Evolutionary conservation across 2,329 filamentous ascomycete species (phyloP).

Genomic region (Ophiocordyceps camponoti-rufipedis): DNA sequence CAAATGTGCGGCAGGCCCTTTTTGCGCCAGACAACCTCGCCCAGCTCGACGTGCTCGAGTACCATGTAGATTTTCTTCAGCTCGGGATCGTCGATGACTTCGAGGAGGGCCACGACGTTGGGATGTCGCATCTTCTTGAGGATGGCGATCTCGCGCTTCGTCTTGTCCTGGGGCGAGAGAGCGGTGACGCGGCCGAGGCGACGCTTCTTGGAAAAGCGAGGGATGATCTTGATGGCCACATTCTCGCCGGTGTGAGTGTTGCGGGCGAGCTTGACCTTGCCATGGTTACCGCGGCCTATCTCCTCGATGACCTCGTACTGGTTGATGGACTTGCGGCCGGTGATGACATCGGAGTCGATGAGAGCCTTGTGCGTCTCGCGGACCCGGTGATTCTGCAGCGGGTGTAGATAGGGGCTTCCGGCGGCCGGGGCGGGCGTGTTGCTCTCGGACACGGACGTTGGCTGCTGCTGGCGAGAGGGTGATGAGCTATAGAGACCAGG

Average conservation of each 20-base stretch:
- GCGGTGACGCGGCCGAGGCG: constrained; percentile 70
- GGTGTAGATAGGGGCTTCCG: constrained; percentile 48
- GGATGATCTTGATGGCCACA: constrained; percentile 97
- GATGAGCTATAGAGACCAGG: constrained; percentile 42
- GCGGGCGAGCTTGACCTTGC: constrained; percentile 89
- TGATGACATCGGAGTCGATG: constrained; percentile 74
- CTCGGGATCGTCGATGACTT: constrained; percentile 94
- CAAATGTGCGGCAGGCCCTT: constrained; percentile 74
- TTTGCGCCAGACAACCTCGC: constrained; percentile 87
- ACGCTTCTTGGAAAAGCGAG: constrained; percentile 82
- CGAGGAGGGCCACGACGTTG: constrained; percentile 88
- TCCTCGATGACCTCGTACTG: constrained; percentile 96
- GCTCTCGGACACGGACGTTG: constrained; percentile 30
- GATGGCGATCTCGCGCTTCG: constrained; percentile 92
- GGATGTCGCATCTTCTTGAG: constrained; percentile 94
- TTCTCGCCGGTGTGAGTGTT: constrained; percentile 58
- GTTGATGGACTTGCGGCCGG: constrained; percentile 91
- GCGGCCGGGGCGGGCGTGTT: constrained; percentile 29
- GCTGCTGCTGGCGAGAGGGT: constrained; percentile 19
- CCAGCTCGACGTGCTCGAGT: constrained; percentile 82
- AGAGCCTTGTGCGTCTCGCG: constrained; percentile 80
- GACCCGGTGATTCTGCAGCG: constrained; percentile 53
- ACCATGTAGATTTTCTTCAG: constrained; percentile 98
- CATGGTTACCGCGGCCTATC: constrained; percentile 86
- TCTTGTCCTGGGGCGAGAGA: constrained; percentile 52